Percentiles rank a stretch among this genome's conserved stretches.
These are phyloP conservation scores for Solanum boliviense DNA, from an alignment of 257 asterid genomes.

Conservation along the genomic window DNA sequence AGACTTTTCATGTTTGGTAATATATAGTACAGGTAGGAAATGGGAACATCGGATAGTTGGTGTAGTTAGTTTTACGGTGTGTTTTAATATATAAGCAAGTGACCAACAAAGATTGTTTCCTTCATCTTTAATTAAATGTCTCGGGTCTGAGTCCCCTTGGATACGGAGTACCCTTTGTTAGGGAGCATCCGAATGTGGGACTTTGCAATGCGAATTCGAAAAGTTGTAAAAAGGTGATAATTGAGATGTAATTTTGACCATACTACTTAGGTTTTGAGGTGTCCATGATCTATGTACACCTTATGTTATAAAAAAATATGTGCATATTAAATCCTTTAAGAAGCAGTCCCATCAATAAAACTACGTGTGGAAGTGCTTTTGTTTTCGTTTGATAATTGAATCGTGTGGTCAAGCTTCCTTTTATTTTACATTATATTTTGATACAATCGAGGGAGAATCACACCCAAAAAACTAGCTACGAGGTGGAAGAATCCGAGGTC, in stretches of 20 bases:
- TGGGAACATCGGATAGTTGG: background rate
- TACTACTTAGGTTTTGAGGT: background rate
- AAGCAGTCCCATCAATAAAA: background rate
- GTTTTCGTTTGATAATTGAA: background rate
- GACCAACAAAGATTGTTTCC: background rate
- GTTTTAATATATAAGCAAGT: no score
- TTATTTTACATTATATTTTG: background rate
- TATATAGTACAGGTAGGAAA: background rate
- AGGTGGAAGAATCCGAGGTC: background rate
- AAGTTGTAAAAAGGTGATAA: background rate
- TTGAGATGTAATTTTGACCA: background rate
- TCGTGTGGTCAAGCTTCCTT: background rate
- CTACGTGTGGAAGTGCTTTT: background rate
- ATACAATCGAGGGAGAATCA: background rate
- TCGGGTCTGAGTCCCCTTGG: background rate
- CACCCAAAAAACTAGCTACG: background rate
- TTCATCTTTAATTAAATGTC: no score
- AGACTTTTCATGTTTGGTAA: background rate
- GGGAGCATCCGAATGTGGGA: background rate
- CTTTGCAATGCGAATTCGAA: background rate
- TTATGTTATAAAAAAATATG: background rate
- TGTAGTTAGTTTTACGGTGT: background rate
- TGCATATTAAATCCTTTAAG: background rate
- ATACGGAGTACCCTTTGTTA: background rate
- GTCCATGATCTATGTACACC: background rate